Base-by-base conservation (phyloP, 1,284 basidiomycete genomes). In the Cryptococcus neoformans region DNA sequence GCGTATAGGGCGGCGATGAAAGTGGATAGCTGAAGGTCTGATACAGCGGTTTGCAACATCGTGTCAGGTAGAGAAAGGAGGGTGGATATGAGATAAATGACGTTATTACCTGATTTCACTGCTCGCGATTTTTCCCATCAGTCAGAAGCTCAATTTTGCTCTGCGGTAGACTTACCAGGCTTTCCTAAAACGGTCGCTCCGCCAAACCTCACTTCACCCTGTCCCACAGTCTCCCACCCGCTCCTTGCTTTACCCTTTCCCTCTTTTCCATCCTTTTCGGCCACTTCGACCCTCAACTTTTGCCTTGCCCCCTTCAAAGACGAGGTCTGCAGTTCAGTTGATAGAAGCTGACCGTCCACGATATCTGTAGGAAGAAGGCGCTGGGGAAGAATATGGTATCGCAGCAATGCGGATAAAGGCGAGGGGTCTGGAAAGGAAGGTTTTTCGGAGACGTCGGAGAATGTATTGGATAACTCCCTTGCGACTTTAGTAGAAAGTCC, bases 1-100 rank as follows among this genome's bases (percentile, higher is more conserved):
- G 93, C 90, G 70, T 91, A 92, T 14, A 93, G 81, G 3, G 91
- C 88, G 0, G 92, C 92, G 44, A 98, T 84, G 78, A 94, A 99
- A 1, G 87, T 86, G 0, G 93, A 95, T 17, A 92, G 82, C 41
- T 92, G 86, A 4, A 96, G 82, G 52, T 84, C 83, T 0, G 92
- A 89, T 9, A 96, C 81, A 4, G 91, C 88, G 2, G 90, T 88
- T 69, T 89, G 84, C 40, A 98, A 79, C 12, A 88, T 83, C 71
- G 94, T 89, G 0, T 83, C 80, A 0, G 96, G 96, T 12, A 91
- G 90, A 6, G 85, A 81, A 21, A 98, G 81, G 0, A 93, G 85
- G 38, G 87, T 84, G 0, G 92, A 89, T 46, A 98, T 79, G 64
- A 98, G 87, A 77, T 99, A 99, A 62, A 99, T 88, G 60, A 94